Percentiles rank a stretch among this genome's conserved stretches.
phyloP scores from a whole-genome alignment of 2,329 filamentous ascomycete genomes.

The Penicillium sp. region DNA sequence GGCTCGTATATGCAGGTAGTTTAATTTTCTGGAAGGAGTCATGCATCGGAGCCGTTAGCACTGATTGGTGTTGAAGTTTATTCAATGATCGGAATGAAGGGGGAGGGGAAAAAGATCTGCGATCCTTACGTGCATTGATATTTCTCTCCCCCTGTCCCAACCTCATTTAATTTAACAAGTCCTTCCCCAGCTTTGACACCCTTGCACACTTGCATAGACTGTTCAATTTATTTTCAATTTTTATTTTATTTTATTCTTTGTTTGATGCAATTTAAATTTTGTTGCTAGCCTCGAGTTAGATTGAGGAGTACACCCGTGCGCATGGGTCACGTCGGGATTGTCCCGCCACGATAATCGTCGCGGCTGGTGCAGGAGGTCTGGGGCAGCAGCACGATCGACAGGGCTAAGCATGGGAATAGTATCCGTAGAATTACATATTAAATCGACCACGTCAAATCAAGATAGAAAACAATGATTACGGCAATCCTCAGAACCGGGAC shows the following conservation, averaged over 20 bases:
- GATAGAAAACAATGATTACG: background rate
- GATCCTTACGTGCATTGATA: constrained; percentile 13
- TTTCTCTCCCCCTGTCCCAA: background rate
- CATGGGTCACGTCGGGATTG: constrained; percentile 1
- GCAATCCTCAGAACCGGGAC: no score
- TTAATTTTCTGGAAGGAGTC: constrained; percentile 7
- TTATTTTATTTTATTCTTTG: no score
- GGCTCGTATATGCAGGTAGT: constrained; percentile 15
- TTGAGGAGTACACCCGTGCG: background rate
- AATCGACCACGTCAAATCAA: background rate
- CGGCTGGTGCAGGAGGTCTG: constrained; percentile 2
- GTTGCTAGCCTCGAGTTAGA: background rate
- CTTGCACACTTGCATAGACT: constrained; percentile 6
- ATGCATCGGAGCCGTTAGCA: constrained; percentile 16
- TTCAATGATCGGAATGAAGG: background rate
- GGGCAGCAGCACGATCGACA: constrained; percentile 16
- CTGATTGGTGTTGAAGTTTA: background rate
- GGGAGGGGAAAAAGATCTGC: background rate
- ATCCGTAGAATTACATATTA: background rate
- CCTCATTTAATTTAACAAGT: background rate
- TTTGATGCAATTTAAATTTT: background rate
- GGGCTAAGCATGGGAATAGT: constrained; percentile 1
- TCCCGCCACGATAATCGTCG: constrained; percentile 6
- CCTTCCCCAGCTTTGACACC: background rate
- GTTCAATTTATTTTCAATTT: no score